Base-by-base conservation (phyloP, 2,329 filamentous ascomycete genomes). In the Pseudogymnoascus sp. region DNA sequence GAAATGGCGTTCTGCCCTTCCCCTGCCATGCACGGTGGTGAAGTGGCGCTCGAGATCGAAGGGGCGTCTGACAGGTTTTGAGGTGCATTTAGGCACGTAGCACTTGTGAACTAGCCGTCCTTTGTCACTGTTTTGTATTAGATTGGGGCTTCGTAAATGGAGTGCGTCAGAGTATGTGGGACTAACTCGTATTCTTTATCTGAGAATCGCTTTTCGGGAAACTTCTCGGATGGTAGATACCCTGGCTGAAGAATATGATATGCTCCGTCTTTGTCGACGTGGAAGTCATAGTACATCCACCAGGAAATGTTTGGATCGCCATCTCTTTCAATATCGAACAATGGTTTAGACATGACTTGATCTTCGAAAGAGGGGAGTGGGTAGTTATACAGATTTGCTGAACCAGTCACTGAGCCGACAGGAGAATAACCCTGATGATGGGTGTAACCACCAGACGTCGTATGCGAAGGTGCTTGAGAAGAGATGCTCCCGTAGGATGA, bases 31-130 rank as follows among this genome's bases (percentile, higher is more conserved):
- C 1, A 74, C 69, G 30, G 70, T 67, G n/a, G 66, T 63, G 38
- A 71, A 67, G 63, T 77, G 75, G 0, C 75, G 70, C 36, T 74
- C 67, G n/a, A 76, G 69, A 49, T 77, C 75, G 1, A 73, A 73
- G 19, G 70, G 67, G 36, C 75, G 67, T 0, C 59, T 59, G 64
- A 74, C 38, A 7, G 60, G 60, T 8, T 61, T 61, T n/a, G 60
- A 35, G 12, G 23, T 35, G 38, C 39, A 42, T 41, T 42, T 49
- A 2, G 30, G 35, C 3, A 61, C 49, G 49, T 55, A 55, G 49
- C 49, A 55, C 16, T 55, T 55, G 39, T 61, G 36, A 23, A 52
- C 60, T 22, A 61, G 23, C 2, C n/a, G n/a, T 28, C 36, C 35
- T 16, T 52, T 49, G 1, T 61, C 45, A 4, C 38, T 33, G 38